phyloP scores from a whole-genome alignment of 805 yeast genomes.

The Wickerhamiella kurtzmanii region DNA sequence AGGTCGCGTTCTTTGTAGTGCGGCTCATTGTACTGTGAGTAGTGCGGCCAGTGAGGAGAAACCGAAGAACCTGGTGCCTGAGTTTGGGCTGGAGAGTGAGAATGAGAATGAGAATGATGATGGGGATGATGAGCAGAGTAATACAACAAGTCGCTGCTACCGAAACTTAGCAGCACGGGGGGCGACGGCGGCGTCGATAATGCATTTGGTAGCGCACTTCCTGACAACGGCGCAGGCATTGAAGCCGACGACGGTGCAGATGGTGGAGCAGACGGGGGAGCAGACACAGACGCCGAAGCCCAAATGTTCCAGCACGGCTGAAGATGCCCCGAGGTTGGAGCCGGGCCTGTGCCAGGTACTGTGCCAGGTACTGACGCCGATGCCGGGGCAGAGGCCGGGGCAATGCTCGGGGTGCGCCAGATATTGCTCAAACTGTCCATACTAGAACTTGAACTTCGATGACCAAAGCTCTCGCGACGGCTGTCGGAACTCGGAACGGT shows the following conservation, averaged over 20 bases:
- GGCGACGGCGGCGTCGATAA: background rate
- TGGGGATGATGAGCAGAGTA: too few relatives aligned
- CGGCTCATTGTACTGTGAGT: too few relatives aligned
- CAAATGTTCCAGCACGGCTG: slow-evolving; percentile 15
- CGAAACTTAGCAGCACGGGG: background rate
- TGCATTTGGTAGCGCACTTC: background rate
- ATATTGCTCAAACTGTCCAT: background rate
- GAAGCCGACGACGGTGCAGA: background rate
- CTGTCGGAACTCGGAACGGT: background rate
- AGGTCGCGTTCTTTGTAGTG: too few relatives aligned
- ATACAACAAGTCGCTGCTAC: too few relatives aligned
- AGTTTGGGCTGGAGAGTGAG: too few relatives aligned
- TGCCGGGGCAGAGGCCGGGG: background rate
- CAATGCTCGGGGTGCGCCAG: background rate
- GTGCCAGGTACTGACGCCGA: background rate
- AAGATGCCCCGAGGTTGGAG: background rate
- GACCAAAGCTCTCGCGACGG: background rate
- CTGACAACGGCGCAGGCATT: background rate
- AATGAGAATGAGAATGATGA: too few relatives aligned
- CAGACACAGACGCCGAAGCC: slow-evolving; percentile 5
- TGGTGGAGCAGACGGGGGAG: background rate
- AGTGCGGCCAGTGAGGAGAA: too few relatives aligned
- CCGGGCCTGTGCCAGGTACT: background rate
- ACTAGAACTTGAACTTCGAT: background rate
- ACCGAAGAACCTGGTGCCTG: too few relatives aligned